phyloP scores from a whole-genome alignment of 2,329 filamentous ascomycete species.

The Aspergillus candidus region DNA sequence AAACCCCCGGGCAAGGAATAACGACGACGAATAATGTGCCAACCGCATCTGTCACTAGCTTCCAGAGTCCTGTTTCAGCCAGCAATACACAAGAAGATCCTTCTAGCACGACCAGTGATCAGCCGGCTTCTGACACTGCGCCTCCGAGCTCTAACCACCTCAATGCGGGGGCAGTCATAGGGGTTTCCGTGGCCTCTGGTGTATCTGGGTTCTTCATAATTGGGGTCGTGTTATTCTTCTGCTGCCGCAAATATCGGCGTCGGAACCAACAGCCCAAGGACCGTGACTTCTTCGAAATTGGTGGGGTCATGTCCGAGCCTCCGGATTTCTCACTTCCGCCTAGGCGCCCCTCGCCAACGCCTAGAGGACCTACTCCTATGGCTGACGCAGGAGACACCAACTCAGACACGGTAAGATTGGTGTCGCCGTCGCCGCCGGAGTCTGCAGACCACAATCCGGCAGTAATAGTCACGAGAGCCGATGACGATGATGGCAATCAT shows the following conservation, averaged over 20 bases:
- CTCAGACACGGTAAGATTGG: constrained; percentile 17
- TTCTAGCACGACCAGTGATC: constrained; percentile 3
- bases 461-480: constrained; percentile 15
- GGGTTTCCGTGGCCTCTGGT: constrained; percentile 32
- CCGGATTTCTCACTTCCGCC: constrained; percentile 25
- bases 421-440: constrained; percentile 12
- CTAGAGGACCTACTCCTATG: constrained; percentile 9
- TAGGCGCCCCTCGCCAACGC: constrained; percentile 13
- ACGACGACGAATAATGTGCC: constrained; percentile 1
- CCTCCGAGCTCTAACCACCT: constrained; percentile 14
- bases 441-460: constrained; percentile 12
- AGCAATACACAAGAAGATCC: constrained; percentile 2
- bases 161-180: constrained; percentile 29
- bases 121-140: constrained; percentile 12
- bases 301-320: constrained; percentile 34
- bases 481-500: constrained; percentile 4
- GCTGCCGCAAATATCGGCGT: constrained; percentile 24
- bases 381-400: constrained; percentile 5
- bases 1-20: background rate
- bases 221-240: constrained; percentile 28
- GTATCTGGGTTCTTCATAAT: constrained; percentile 31
- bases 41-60: constrained; percentile 10
- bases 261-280: constrained; percentile 17
- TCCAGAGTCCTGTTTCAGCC: constrained; percentile 13
- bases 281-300: constrained; percentile 33